A percentile compares a stretch with the other conserved stretches of the same genome.
Conservation (phyloP, 106 monocot genomes). For the Dactylorhiza incarnata region DNA sequence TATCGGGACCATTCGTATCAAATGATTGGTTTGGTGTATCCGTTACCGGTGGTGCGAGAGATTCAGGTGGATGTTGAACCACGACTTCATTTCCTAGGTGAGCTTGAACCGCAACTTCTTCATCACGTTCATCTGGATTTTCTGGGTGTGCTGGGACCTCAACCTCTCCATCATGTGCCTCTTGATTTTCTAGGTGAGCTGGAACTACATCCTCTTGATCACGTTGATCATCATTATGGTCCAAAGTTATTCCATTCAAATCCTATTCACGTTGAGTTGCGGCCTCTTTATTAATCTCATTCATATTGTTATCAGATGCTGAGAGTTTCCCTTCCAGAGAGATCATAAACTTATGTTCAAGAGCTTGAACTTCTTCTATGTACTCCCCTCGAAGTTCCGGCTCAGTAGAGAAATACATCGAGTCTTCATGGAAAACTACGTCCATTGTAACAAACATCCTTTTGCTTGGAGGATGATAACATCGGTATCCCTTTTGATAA, state of each 20-base stretch:
- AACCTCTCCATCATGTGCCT: no score
- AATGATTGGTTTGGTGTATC: conserved; percentile 5
- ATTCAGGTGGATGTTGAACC: not conserved
- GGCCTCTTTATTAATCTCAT: not conserved
- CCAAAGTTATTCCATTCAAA: not conserved
- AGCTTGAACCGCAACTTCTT: no score
- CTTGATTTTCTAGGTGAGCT: no score
- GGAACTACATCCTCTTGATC: no score
- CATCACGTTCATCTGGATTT: no score
- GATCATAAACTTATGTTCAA: not conserved
- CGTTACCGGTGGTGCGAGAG: not conserved
- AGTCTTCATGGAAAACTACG: conserved; percentile 11
- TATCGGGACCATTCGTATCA: not conserved
- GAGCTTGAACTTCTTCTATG: not conserved
- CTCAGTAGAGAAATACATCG: conserved; percentile 1
- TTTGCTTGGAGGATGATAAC: no score
- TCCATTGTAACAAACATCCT: not conserved
- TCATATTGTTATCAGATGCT: no score
- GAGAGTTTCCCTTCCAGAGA: no score
- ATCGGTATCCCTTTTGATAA: no score
- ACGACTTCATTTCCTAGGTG: not conserved
- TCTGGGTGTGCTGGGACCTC: no score
- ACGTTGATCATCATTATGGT: not conserved
- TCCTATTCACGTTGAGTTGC: not conserved
- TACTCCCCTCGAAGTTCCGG: conserved; percentile 7